phyloP scores from a whole-genome alignment of 192 early-diverging fungal species.

The Linnemannia hyalina region DNA sequence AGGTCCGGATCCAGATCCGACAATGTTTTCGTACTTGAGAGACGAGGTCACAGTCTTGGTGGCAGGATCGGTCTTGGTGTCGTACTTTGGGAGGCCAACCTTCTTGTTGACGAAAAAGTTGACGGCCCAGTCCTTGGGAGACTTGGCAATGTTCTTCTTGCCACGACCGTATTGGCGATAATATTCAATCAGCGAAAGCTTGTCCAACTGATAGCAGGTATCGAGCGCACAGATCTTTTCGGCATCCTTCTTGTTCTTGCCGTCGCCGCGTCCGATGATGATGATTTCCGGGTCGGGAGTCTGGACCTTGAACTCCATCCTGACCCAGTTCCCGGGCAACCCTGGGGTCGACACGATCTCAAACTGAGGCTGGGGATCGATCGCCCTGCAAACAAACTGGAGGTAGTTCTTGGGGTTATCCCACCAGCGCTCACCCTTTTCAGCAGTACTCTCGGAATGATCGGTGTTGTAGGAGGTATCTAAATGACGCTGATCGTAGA shows the following conservation, averaged over 20 bases:
- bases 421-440: slow-evolving; percentile 57
- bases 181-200: slow-evolving; percentile 49
- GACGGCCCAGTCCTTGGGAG: slow-evolving; percentile 53
- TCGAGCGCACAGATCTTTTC: slow-evolving; percentile 57
- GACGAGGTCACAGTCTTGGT: slow-evolving; percentile 31
- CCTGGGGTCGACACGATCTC: slow-evolving; percentile 31
- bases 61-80: slow-evolving; percentile 31
- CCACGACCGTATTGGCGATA: slow-evolving; percentile 53
- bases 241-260: slow-evolving; percentile 59
- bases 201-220: slow-evolving; percentile 53
- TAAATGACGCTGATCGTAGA: slow-evolving; percentile 53
- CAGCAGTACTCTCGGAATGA: slow-evolving; percentile 28
- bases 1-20: slow-evolving; percentile 49
- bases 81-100: slow-evolving; percentile 44
- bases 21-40: slow-evolving; percentile 46
- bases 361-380: slow-evolving; percentile 50
- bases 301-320: slow-evolving; percentile 52
- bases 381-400: slow-evolving; percentile 44
- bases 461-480: slow-evolving; percentile 48
- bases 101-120: slow-evolving; percentile 56
- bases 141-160: slow-evolving; percentile 48
- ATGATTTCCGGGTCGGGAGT: slow-evolving; percentile 41
- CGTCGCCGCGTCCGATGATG: slow-evolving; percentile 52
- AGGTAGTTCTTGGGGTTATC: slow-evolving; percentile 55
- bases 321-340: slow-evolving; percentile 50